A percentile compares a stretch with the other conserved stretches of the same genome.
Evolutionary conservation across 1,139 yeast species (phyloP).

Genomic region (Suhomyces maxii): DNA sequence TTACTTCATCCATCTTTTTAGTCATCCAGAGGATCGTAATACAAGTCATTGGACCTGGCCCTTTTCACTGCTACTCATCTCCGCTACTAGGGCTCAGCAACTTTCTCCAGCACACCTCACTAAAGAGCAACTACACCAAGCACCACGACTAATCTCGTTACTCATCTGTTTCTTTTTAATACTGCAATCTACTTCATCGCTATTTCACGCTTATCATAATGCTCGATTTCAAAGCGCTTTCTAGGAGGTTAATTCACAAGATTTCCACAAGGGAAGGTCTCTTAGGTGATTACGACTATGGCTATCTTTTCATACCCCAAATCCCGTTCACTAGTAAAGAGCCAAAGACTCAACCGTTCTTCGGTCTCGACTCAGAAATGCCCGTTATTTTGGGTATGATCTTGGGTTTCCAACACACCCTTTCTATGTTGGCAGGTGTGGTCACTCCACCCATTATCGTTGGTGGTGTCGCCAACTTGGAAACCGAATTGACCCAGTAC

Average conservation of each 20-base stretch:
- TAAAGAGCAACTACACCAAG: too few relatives aligned
- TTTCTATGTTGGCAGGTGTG: conserved; percentile 90
- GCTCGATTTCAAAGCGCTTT: conserved; percentile 16
- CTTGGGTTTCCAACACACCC: conserved; percentile 82
- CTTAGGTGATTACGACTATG: conserved; percentile 81
- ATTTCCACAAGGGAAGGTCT: conserved; percentile 74
- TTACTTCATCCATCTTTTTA: too few relatives aligned
- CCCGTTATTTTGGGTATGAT: conserved; percentile 74
- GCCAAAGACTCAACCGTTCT: conserved; percentile 69
- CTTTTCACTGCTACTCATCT: too few relatives aligned
- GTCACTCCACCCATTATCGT: conserved; percentile 83
- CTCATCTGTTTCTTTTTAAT: too few relatives aligned
- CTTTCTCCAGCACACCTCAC: too few relatives aligned
- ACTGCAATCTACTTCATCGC: background rate
- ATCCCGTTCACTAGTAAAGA: conserved; percentile 61
- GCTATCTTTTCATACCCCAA: conserved; percentile 71
- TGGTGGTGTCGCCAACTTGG: conserved; percentile 59
- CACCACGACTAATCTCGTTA: too few relatives aligned
- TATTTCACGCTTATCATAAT: background rate
- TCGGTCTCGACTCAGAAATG: conserved; percentile 74
- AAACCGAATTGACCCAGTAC: conserved; percentile 54
- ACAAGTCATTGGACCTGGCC: too few relatives aligned
- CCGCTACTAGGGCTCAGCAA: too few relatives aligned
- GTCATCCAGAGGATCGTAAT: too few relatives aligned
- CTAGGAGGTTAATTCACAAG: conserved; percentile 35